Evolutionary conservation across 768 basidiomycete genomes (phyloP).

Genomic region (Cyclocybe cylindracea): DNA sequence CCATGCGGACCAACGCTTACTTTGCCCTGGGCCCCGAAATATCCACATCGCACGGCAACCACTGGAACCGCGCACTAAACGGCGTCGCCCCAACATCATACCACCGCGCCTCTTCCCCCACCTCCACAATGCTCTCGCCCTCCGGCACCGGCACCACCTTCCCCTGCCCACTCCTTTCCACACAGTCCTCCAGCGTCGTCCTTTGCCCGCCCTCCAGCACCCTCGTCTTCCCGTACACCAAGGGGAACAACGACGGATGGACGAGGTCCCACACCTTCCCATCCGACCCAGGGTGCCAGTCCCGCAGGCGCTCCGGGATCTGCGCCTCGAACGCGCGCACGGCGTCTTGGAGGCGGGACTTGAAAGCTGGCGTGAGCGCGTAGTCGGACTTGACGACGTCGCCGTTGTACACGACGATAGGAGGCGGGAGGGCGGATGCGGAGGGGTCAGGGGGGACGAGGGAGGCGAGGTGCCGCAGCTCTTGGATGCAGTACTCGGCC

Average conservation of each 20-base stretch:
- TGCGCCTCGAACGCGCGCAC: conserved; percentile 31
- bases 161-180: conserved; percentile 24
- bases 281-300: conserved; percentile 50
- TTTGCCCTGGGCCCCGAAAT: conserved; percentile 21
- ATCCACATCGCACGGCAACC: conserved; percentile 30
- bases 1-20: conserved; percentile 5
- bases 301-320: conserved; percentile 33
- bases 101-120: background rate
- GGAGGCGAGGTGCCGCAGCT: conserved; percentile 25
- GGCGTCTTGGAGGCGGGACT: conserved; percentile 22
- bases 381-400: conserved; percentile 33
- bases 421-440: conserved; percentile 5
- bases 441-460: background rate
- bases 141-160: conserved; percentile 12
- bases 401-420: conserved; percentile 25
- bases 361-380: conserved; percentile 27
- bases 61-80: conserved; percentile 28
- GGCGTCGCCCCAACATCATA: background rate
- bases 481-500: conserved; percentile 25
- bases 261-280: conserved; percentile 45
- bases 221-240: conserved; percentile 35
- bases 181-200: conserved; percentile 22
- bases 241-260: conserved; percentile 43
- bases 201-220: conserved; percentile 17
- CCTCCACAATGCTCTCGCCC: background rate